Conservation (phyloP, 1,284 basidiomycete species). For the Trichosporon sp. region DNA sequence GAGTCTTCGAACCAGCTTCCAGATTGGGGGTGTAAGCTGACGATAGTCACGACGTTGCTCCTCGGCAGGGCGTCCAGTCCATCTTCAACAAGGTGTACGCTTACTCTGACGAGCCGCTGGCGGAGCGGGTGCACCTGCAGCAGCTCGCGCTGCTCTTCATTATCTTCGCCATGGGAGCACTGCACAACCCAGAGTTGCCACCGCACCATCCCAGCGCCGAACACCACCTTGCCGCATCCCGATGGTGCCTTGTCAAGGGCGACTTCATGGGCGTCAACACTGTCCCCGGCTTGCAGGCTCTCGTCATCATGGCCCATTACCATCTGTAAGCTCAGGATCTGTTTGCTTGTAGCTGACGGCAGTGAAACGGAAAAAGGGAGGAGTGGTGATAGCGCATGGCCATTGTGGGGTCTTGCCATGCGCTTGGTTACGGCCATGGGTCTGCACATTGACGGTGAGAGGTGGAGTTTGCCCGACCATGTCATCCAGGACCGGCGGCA, state of each 20-base stretch:
- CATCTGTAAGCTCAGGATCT: conserved; percentile 32
- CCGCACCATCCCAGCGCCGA: conserved; percentile 44
- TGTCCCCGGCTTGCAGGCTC: conserved; percentile 45
- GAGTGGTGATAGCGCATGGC: conserved; percentile 49
- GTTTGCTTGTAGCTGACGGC: conserved; percentile 26
- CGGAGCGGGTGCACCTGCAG: conserved; percentile 36
- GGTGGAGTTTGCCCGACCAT: conserved; percentile 47
- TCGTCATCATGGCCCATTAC: conserved; percentile 40
- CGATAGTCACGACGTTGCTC: conserved; percentile 40
- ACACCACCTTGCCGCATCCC: conserved; percentile 40
- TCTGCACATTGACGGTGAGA: conserved; percentile 49
- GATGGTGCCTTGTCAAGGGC: conserved; percentile 44
- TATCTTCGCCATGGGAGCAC: conserved; percentile 46
- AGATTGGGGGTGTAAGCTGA: not conserved
- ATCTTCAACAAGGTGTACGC: conserved; percentile 38
- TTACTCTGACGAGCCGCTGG: not conserved
- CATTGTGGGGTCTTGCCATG: conserved; percentile 49
- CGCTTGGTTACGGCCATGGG: conserved; percentile 43
- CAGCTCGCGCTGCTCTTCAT: conserved; percentile 46
- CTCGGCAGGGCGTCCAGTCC: conserved; percentile 37
- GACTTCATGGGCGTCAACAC: conserved; percentile 49
- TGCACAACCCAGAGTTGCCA: conserved; percentile 49
- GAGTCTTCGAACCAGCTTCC: conserved; percentile 22
- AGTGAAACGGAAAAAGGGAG: conserved; percentile 42
- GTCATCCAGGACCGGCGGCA: conserved; percentile 45